These are phyloP conservation scores for Syzygium jambos DNA, from an alignment of 345 rosid genomes.

Conservation along the genomic window DNA sequence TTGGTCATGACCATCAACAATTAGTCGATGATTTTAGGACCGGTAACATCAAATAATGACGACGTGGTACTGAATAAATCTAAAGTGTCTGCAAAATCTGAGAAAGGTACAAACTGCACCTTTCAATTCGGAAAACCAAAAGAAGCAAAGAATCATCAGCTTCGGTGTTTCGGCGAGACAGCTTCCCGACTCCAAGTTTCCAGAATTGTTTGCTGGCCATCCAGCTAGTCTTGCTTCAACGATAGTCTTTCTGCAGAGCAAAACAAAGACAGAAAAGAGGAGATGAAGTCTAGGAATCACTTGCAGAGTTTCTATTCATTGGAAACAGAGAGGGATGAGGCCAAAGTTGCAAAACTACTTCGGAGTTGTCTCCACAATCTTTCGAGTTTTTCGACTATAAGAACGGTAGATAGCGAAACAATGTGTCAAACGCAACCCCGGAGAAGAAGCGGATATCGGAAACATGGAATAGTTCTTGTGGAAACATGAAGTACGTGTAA, in stretches of 20 bases:
- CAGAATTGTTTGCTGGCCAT: neutral
- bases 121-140: neutral
- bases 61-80: neutral
- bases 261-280: neutral
- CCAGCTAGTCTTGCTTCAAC: conserved; percentile 24
- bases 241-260: conserved; percentile 39
- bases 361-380: neutral
- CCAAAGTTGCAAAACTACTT: neutral
- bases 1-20: neutral
- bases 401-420: neutral
- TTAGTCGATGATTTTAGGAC: neutral
- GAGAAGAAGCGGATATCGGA: neutral
- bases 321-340: neutral
- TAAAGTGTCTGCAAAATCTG: neutral
- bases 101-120: neutral
- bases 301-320: neutral
- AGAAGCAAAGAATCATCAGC: neutral
- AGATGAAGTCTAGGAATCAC: neutral
- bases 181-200: neutral
- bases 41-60: neutral
- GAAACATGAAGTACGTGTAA: neutral
- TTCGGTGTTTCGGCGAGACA: neutral
- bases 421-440: neutral
- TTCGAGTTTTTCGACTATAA: neutral
- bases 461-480: neutral